A percentile compares a stretch with the other conserved stretches of the same genome.
Conservation (phyloP, 2,329 filamentous ascomycete genomes). For the Mycosphaerella sp. region DNA sequence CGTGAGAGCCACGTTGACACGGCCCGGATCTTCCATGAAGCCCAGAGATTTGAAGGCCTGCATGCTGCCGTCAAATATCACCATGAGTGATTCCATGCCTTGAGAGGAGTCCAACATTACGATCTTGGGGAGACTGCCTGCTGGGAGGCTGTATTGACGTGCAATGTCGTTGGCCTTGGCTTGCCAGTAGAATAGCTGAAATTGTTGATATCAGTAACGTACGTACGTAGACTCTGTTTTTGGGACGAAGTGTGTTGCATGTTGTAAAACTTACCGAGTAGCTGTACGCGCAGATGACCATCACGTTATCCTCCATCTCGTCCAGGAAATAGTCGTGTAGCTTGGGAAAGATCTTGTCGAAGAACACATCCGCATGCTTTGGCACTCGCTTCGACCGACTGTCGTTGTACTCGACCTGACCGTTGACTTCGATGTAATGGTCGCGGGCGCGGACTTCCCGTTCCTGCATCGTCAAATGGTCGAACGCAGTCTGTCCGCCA, state of each 20-base stretch:
- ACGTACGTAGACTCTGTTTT: background rate
- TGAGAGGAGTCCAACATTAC: conserved; percentile 15
- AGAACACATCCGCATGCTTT: conserved; percentile 16
- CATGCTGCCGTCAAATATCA: conserved; percentile 16
- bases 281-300: conserved; percentile 18
- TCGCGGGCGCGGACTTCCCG: conserved; percentile 1
- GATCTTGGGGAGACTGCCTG: conserved; percentile 10
- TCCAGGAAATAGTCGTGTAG: conserved; percentile 13
- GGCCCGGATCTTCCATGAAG: conserved; percentile 17
- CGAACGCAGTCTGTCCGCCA: background rate
- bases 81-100: conserved; percentile 19
- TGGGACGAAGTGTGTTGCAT: background rate
- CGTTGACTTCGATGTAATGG: conserved; percentile 16
- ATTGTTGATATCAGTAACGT: background rate
- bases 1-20: conserved; percentile 21
- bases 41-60: background rate
- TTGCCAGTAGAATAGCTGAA: background rate
- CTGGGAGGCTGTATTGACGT: background rate
- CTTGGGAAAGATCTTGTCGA: conserved; percentile 14
- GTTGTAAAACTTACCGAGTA: conserved; percentile 8
- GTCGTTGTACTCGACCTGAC: background rate
- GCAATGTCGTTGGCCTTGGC: background rate
- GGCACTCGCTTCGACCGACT: conserved; percentile 7
- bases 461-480: background rate
- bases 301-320: conserved; percentile 13